These are phyloP conservation scores for Gynochthodes officinalis DNA, from an alignment of 257 asterid species.

Conservation along the genomic window DNA sequence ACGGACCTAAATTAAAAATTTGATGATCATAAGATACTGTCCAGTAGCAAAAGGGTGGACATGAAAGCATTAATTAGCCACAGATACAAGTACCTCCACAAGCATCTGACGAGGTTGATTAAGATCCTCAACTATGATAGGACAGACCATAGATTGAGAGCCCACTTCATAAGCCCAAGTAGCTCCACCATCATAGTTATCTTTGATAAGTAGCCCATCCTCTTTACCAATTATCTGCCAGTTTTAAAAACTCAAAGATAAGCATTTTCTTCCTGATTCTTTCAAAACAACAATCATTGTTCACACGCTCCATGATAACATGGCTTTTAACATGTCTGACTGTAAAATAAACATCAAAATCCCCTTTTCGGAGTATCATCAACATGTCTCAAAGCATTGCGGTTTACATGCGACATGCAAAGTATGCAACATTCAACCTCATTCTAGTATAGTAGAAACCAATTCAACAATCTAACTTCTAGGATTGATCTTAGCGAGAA, in stretches of 20 bases:
- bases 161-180: conserved; percentile 98
- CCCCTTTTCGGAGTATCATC: background rate
- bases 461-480: background rate
- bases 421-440: background rate
- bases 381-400: background rate
- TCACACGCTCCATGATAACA: background rate
- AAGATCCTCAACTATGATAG: conserved; percentile 88
- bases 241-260: conserved; percentile 16
- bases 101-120: conserved; percentile 92
- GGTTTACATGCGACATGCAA: too few species aligned
- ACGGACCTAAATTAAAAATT: conserved; percentile 4
- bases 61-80: background rate
- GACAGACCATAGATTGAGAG: conserved; percentile 77
- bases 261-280: background rate
- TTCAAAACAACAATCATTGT: background rate
- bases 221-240: conserved; percentile 67
- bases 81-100: conserved; percentile 54
- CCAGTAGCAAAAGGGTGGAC: background rate
- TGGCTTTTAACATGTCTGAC: background rate
- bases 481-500: background rate
- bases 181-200: conserved; percentile 78
- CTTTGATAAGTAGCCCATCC: conserved; percentile 66
- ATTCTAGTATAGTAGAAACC: background rate
- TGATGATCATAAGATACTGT: background rate
- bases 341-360: background rate